A percentile compares a stretch with the other conserved stretches of the same genome.
Evolutionary conservation across 345 rosid genomes (phyloP).

Genomic region (Nasturtium officinale): DNA sequence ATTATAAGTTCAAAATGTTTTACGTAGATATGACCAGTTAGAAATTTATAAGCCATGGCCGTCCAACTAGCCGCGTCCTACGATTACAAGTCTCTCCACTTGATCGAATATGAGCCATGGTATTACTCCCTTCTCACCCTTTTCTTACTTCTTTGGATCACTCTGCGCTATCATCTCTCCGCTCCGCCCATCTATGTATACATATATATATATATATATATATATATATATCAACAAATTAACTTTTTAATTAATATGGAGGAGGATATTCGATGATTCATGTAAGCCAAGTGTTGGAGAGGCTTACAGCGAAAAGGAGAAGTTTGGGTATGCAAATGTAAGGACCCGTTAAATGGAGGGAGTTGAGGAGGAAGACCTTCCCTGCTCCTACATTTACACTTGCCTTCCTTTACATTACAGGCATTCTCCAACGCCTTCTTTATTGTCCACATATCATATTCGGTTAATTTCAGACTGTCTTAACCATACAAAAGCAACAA

Average conservation of each 20-base stretch:
- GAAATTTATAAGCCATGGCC: constrained; percentile 24
- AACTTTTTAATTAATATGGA: constrained; percentile 9
- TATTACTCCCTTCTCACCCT: constrained; percentile 4
- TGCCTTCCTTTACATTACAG: constrained; percentile 20
- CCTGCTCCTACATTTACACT: constrained; percentile 40
- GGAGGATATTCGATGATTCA: neutral
- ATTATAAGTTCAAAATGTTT: neutral
- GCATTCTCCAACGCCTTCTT: constrained; percentile 43
- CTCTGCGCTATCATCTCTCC: constrained; percentile 40
- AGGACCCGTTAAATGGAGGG: constrained; percentile 49
- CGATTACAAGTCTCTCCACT: constrained; percentile 38
- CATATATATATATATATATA: constrained; percentile 28
- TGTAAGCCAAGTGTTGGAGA: neutral
- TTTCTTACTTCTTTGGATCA: constrained; percentile 32
- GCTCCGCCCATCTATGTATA: too few relatives aligned
- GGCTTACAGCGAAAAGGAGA: constrained; percentile 25
- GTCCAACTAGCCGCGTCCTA: constrained; percentile 44
- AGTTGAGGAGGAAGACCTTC: constrained; percentile 39
- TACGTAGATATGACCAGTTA: neutral
- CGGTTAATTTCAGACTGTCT: neutral
- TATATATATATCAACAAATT: neutral
- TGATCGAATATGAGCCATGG: constrained; percentile 42
- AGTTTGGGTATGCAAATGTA: constrained; percentile 40
- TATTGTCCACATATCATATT: too few relatives aligned
- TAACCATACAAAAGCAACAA: constrained; percentile 6